These are phyloP conservation scores for Ricinus communis DNA, from an alignment of 345 rosid species.

Conservation along the genomic window DNA sequence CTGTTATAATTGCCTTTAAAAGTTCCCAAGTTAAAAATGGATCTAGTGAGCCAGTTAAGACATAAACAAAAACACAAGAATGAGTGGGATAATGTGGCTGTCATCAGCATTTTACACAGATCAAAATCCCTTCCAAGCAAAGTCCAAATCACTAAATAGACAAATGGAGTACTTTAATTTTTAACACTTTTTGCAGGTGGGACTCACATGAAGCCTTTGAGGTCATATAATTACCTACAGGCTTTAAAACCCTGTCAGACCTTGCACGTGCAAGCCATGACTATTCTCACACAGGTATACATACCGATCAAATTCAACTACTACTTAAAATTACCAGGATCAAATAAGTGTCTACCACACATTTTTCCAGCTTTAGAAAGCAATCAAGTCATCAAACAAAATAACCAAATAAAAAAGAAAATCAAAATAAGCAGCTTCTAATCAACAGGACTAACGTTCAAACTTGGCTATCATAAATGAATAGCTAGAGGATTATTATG, in stretches of 20 bases:
- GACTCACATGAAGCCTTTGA: constrained; percentile 5
- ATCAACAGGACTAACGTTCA: too few relatives aligned
- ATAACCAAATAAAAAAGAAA: too few relatives aligned
- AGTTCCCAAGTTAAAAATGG: not conserved
- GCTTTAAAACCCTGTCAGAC: not conserved
- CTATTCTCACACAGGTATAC: not conserved
- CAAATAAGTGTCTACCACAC: not conserved
- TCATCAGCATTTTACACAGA: not conserved
- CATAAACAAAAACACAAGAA: not conserved
- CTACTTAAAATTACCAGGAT: not conserved
- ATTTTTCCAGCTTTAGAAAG: too few relatives aligned
- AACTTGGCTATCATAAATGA: not conserved
- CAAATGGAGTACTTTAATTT: not conserved
- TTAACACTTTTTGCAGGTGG: not conserved
- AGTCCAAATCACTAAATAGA: constrained; percentile 1
- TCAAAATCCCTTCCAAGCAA: not conserved
- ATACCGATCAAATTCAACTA: not conserved
- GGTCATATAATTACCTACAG: not conserved
- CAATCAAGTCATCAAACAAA: too few relatives aligned
- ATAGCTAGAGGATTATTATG: too few relatives aligned
- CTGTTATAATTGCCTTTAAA: not conserved
- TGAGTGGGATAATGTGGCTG: not conserved
- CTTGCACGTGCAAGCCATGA: not conserved
- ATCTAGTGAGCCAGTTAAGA: not conserved
- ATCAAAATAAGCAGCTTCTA: too few relatives aligned